These are phyloP conservation scores for Globisporangium heterothallicum DNA, from an alignment of 352 stramenopile genomes.

Conservation along the genomic window DNA sequence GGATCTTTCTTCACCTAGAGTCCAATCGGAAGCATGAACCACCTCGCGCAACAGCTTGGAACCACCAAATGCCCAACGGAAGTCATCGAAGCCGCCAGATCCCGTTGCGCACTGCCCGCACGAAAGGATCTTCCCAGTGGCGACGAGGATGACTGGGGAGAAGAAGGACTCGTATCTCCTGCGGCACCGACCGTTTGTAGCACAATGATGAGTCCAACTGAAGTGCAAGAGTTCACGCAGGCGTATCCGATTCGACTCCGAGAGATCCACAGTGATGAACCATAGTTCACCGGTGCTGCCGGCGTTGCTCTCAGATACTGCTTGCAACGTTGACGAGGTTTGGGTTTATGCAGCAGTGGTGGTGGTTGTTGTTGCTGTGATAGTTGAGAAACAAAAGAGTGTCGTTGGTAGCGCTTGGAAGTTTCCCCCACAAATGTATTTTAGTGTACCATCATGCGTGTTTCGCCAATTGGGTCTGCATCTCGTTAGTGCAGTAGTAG, in stretches of 20 bases:
- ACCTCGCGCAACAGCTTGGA: constrained; percentile 38
- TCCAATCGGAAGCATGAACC: constrained; percentile 37
- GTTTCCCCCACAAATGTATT: no score
- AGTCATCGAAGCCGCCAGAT: constrained; percentile 26
- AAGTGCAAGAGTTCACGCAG: neutral
- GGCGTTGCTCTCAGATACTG: neutral
- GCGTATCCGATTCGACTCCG: neutral
- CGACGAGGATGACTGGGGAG: neutral
- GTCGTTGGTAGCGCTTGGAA: no score
- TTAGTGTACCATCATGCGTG: no score
- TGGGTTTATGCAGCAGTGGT: neutral
- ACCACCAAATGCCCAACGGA: constrained; percentile 30
- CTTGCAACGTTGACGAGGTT: neutral
- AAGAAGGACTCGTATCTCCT: neutral
- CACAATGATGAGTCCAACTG: neutral
- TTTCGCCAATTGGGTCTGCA: no score
- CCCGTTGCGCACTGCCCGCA: neutral
- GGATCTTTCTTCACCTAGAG: constrained; percentile 8
- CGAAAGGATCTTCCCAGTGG: neutral
- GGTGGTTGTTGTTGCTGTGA: no score
- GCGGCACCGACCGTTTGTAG: neutral
- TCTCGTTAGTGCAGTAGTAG: no score
- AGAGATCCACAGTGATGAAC: neutral
- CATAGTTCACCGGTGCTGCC: neutral
- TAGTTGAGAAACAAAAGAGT: no score